Conservation (phyloP, 257 asterid genomes). For the Osmanthus fragrans region DNA sequence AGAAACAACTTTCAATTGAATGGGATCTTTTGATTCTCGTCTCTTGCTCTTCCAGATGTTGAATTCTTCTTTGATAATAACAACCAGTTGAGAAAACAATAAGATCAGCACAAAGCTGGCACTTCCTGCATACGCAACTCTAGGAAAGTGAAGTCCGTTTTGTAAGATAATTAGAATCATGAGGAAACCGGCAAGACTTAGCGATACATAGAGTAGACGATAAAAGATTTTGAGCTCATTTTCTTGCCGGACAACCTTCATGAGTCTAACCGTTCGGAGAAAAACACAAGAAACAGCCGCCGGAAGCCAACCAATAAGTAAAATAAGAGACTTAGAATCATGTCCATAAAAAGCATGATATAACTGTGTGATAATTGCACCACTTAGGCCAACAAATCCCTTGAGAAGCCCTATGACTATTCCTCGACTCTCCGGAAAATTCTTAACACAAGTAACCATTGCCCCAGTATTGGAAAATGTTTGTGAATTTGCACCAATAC, state of each 20-base stretch:
- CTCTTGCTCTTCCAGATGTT: constrained; percentile 33
- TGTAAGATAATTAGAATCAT: constrained; percentile 47
- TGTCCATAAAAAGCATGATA: constrained; percentile 52
- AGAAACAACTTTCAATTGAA: constrained; percentile 9
- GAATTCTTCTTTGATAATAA: constrained; percentile 42
- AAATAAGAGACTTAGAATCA: constrained; percentile 39
- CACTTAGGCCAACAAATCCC: constrained; percentile 65
- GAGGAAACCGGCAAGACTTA: constrained; percentile 46
- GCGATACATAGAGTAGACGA: constrained; percentile 39
- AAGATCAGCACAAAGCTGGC: constrained; percentile 39
- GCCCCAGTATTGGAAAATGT: constrained; percentile 63
- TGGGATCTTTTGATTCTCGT: not conserved
- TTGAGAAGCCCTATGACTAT: constrained; percentile 49
- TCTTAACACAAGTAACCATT: constrained; percentile 60
- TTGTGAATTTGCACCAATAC: constrained; percentile 65
- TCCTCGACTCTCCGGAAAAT: constrained; percentile 66
- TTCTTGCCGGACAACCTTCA: constrained; percentile 35
- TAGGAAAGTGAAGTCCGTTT: constrained; percentile 28
- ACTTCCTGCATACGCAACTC: constrained; percentile 32
- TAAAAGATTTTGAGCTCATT: constrained; percentile 49
- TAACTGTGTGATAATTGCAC: constrained; percentile 62
- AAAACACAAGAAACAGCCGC: constrained; percentile 50
- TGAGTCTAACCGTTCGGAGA: constrained; percentile 39
- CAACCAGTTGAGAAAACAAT: constrained; percentile 34
- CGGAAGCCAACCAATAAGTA: constrained; percentile 65